Base-by-base conservation (phyloP, 768 basidiomycete genomes). In the Mycena belliarum region DNA sequence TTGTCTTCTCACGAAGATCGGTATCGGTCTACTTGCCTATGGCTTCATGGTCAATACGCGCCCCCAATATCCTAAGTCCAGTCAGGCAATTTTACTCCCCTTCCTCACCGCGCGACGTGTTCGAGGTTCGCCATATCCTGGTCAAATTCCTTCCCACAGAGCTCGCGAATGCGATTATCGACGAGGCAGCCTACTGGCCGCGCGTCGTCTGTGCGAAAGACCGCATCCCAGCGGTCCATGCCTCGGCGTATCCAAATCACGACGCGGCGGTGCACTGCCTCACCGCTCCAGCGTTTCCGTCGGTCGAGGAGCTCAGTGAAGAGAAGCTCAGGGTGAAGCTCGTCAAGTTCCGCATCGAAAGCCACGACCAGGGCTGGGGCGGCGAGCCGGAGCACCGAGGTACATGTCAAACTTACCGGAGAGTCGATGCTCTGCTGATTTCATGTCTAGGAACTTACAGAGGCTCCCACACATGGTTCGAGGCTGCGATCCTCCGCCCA, bases 171-270 rank as follows among this genome's bases (percentile, higher is more conserved):
- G 28, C 55, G 46, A 69, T 74, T 18, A 55, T 74, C 14, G 64
- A 69, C 26, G 41, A 49, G 3, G 72, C 69, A 1, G 48, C 63
- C 52, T 74, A 71, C 55, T 73, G 70, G 70, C 67, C 70, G 2
- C 58, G 57, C 24, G 25, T 72, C 6, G 33, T 51, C 21, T 48
- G 38, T 11, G 21, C 50, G 21, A 47, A 28, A 9, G 32, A 28
- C 2, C 11, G 16, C 23, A 14, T 20, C 29, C 18, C 60, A 10
- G 20, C 25, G 15, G 67, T 65, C 15, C 7, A 14, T 3, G 65
- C 69, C 2, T 32, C 55, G 3, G 1, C 14, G 10, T 20, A n/a
- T 7, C 47, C 47, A 14, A 9, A 33, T n/a, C 44, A 58, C 20
- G 42, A 63, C 48, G 63, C 54, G 2, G 59, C 63, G 1, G 52